A percentile compares a stretch with the other conserved stretches of the same genome.
Evolutionary conservation across 192 early-diverging fungal genomes (phyloP).

Genomic region (Backusella luteola): DNA sequence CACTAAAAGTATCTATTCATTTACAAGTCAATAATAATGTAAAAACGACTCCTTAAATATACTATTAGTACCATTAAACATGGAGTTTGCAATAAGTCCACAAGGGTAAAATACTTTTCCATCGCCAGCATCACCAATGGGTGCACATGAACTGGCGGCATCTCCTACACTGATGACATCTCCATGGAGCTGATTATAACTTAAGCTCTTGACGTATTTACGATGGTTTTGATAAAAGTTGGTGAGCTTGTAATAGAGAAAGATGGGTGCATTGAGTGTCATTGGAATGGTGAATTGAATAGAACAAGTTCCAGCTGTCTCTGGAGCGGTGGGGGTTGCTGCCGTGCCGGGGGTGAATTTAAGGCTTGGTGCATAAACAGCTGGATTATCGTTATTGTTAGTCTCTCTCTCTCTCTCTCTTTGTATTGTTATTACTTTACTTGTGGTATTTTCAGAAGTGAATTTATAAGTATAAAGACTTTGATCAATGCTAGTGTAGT

Average conservation of each 20-base stretch:
- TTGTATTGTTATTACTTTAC: slow-evolving; percentile 11
- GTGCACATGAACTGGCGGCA: slow-evolving; percentile 54
- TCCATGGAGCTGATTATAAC: slow-evolving; percentile 81
- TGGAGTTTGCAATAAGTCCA: slow-evolving; percentile 96
- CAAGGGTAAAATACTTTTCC: slow-evolving; percentile 80
- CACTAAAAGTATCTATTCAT: slow-evolving; percentile 57
- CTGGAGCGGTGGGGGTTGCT: not conserved
- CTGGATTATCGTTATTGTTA: not conserved
- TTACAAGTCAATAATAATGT: not conserved
- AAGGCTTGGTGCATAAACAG: slow-evolving; percentile 22
- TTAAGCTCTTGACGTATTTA: slow-evolving; percentile 89
- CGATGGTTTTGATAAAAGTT: slow-evolving; percentile 99
- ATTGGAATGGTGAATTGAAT: slow-evolving; percentile 71
- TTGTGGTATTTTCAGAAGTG: slow-evolving; percentile 36
- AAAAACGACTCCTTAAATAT: not conserved
- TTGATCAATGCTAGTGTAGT: not conserved
- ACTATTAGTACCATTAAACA: slow-evolving; percentile 80
- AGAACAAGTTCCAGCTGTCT: slow-evolving; percentile 49
- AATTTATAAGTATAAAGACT: slow-evolving; percentile 33
- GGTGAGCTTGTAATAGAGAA: slow-evolving; percentile 92
- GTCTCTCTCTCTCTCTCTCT: no score
- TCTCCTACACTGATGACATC: slow-evolving; percentile 42
- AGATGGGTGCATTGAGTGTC: slow-evolving; percentile 75
- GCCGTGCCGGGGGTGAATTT: not conserved
- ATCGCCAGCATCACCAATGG: slow-evolving; percentile 43